Base-by-base conservation (phyloP, 2,329 filamentous ascomycete species). In the Pezicula radicicola region DNA sequence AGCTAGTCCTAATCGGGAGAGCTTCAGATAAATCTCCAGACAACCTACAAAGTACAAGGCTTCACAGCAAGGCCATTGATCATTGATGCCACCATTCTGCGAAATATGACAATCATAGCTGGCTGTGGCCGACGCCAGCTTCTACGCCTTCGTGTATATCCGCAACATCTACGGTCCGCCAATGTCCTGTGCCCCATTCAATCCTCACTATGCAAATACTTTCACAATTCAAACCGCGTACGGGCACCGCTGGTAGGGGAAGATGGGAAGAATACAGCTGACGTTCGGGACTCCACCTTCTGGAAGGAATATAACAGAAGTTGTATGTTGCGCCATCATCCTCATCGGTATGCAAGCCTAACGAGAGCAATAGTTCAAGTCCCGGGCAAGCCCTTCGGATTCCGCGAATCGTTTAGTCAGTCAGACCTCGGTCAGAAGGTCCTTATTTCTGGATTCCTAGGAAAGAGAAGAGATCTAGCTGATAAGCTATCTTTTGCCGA, bases 401-500 rank as follows among this genome's bases (percentile, higher is more conserved):
- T 60, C 41, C 25, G 44, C 13, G 44, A 48, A 35, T 48, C 41
- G 33, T 51, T 58, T 16, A 46, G 35, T 36, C 19, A 19, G 2
- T 18, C 42, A 8, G 37, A 48, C 8, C 43, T 65, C 6, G 70
- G 71, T 36, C 43, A 73, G 7, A 63, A 70, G 18, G 75, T 88
- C 30, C 74, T 75, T 0, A 67, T 89, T 1, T 78, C 85, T 66
- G 92, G 92, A 18, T 94, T 92, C 60, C 69, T 96, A 1, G 83
- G 84, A 25, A 83, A 82, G 54, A 78, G 84, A 28, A 79, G 83
- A 55, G 83, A 89, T 60, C 74, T 91, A 19, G 84, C 83, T 27
- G 84, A 84, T 49, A 83, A 80, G 37, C 73, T 95, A 18, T 81
- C 81, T 2, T 96, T 96, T 64, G 85, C 85, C 45, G 78, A 86